These are phyloP conservation scores for Talaromyces nanjingensis DNA, from an alignment of 495 filamentous ascomycete species.

Conservation along the genomic window DNA sequence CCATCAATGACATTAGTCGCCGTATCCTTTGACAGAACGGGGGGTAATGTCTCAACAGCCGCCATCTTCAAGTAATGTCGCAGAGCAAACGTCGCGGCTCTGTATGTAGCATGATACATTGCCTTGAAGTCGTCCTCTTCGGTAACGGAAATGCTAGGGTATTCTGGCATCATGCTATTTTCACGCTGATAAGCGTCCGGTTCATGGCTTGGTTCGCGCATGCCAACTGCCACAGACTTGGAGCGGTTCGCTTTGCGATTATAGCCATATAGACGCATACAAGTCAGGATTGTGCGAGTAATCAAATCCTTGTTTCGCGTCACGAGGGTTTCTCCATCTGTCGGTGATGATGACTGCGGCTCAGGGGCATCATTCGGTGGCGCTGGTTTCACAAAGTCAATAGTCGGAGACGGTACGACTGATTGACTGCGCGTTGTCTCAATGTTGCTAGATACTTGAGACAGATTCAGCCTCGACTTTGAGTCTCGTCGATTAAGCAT, in stretches of 20 bases:
- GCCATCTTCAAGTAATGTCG: constrained; percentile 37
- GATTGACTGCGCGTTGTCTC: constrained; percentile 11
- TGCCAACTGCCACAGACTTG: constrained; percentile 3
- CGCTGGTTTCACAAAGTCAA: not conserved
- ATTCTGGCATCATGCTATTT: not conserved
- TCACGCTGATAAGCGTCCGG: constrained; percentile 7
- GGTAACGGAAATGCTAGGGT: constrained; percentile 2
- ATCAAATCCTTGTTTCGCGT: constrained; percentile 36
- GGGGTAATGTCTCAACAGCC: constrained; percentile 13
- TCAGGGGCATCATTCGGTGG: not conserved
- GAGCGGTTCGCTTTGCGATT: constrained; percentile 36
- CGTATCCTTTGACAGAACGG: constrained; percentile 32
- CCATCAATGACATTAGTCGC: constrained; percentile 42
- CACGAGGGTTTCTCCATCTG: constrained; percentile 29
- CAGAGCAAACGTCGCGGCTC: constrained; percentile 52
- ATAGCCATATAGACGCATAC: constrained; percentile 58
- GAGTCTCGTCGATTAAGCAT: constrained; percentile 16
- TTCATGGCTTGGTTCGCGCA: not conserved
- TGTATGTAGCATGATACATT: constrained; percentile 60
- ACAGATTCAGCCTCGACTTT: constrained; percentile 12
- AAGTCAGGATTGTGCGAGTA: constrained; percentile 48
- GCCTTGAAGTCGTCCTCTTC: constrained; percentile 58
- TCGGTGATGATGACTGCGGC: constrained; percentile 11
- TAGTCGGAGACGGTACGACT: not conserved
- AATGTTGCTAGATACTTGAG: constrained; percentile 15